phyloP scores from a whole-genome alignment of 495 filamentous ascomycete species.

The Oleoguttula mirabilis region DNA sequence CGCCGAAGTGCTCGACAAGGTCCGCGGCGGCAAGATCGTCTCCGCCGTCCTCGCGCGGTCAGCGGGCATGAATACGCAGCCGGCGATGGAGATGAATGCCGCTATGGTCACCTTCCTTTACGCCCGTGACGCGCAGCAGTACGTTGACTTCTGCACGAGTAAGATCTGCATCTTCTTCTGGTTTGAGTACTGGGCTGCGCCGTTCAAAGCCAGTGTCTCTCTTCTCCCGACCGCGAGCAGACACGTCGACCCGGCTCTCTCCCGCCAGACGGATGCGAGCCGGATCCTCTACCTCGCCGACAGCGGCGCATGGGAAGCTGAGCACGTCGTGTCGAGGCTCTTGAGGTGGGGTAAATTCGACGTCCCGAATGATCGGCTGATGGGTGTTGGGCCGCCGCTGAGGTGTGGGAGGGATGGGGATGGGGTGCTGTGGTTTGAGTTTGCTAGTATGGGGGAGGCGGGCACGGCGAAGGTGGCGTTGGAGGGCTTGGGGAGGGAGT shows the following conservation, averaged over 20 bases:
- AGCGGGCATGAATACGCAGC: slow-evolving; percentile 1
- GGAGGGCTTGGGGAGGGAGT: neutral
- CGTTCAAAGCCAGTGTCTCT: neutral
- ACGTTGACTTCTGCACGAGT: neutral
- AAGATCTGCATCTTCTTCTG: neutral
- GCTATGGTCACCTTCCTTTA: slow-evolving; percentile 8
- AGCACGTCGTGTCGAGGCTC: slow-evolving; percentile 2
- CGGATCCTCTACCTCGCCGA: slow-evolving; percentile 12
- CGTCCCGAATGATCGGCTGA: too few relatives aligned
- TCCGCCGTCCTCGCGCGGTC: neutral
- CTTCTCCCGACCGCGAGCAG: too few relatives aligned
- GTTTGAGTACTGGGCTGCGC: neutral
- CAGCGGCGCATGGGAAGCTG: neutral
- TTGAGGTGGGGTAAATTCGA: too few relatives aligned
- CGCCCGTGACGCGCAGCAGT: neutral
- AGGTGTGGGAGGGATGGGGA: slow-evolving; percentile 2
- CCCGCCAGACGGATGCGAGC: neutral
- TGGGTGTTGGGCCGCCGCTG: too few relatives aligned
- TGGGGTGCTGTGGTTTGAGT: slow-evolving; percentile 14
- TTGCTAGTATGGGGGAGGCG: slow-evolving; percentile 9
- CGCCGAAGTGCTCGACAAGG: slow-evolving; percentile 6
- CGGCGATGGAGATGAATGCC: neutral
- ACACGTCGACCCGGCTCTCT: too few relatives aligned
- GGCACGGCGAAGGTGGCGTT: slow-evolving; percentile 1
- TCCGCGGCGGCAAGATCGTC: slow-evolving; percentile 8